Evolutionary conservation across 768 basidiomycete species (phyloP), one percentile per base, ranked within the genome.

Genomic region (Auriscalpium microsporum): DNA sequence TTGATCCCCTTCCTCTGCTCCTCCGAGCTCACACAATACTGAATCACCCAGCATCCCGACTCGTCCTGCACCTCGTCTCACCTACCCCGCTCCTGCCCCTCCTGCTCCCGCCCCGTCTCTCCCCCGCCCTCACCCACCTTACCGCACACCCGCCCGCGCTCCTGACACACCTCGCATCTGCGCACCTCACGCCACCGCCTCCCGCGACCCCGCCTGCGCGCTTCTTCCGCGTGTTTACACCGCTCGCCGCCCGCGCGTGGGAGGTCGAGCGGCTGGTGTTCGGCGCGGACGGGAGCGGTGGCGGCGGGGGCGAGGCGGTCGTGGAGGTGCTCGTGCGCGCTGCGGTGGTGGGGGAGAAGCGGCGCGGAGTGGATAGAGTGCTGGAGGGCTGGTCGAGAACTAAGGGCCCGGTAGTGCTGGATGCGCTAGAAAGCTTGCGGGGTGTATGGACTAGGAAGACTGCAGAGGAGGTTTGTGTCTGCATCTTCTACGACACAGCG

Each of bases 161-260:
- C 52, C 71, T 97, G 37, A 65, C 64, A 8, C 80, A 90, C 63
- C 71, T 98, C 49, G 77, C 87, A 2, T 75, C 73, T 28, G 81
- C 82, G 8, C 93, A 90, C 65, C 75, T 90, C 47, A 79, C 82
- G 2, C 79, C 78, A 0, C 90, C 91, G 0, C 86, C 88, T 1
- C 81, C 86, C 8, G 70, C 74, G 42, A 79, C 81, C 9, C 62
- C 78, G 0, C 71, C 75, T n/a, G 72, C 78, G 37, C 89, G 89
- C 63, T 94, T 94, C 70, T 94, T 87, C 89, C 73, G 74, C 38
- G 75, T 91, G 10, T 89, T 94, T 63, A 67, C 82, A 8, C 86
- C 88, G 0, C 66, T 89, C 55, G 80, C 83, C 53, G 83, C 81
- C 65, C 78, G 86, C 23, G 66, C 62, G 4, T 69, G 77, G 54